These are phyloP conservation scores for Striga hermonthica DNA, from an alignment of 305 asterid genomes.

Conservation along the genomic window DNA sequence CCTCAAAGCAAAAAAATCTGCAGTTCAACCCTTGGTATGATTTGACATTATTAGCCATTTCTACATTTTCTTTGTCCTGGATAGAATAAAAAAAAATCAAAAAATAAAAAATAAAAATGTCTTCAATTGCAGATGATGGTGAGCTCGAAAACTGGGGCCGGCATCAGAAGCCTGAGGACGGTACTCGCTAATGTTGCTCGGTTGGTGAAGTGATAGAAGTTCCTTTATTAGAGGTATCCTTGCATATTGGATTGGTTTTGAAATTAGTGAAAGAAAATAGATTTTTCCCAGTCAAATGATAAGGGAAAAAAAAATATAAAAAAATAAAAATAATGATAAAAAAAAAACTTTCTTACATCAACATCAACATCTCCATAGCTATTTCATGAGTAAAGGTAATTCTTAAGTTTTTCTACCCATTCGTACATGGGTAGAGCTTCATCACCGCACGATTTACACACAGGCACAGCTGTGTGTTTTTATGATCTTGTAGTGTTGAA, in stretches of 20 bases:
- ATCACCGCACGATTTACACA: too few relatives aligned
- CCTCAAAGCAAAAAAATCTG: slow-evolving; percentile 75
- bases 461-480: too few relatives aligned
- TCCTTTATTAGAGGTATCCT: slow-evolving; percentile 28
- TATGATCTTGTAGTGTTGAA: too few relatives aligned
- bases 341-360: too few relatives aligned
- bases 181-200: slow-evolving; percentile 78
- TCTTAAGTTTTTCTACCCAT: too few relatives aligned
- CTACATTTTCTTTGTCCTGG: slow-evolving; percentile 8
- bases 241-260: slow-evolving; percentile 20
- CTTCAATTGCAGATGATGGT: slow-evolving; percentile 75
- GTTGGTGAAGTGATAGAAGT: slow-evolving; percentile 44
- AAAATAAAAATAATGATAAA: too few relatives aligned
- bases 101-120: slow-evolving; percentile 10
- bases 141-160: slow-evolving; percentile 95
- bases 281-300: too few relatives aligned
- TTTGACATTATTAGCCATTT: slow-evolving; percentile 18
- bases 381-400: too few relatives aligned
- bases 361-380: too few relatives aligned
- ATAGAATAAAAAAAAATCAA: too few relatives aligned
- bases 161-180: slow-evolving; percentile 84
- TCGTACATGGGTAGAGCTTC: too few relatives aligned
- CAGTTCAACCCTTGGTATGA: slow-evolving; percentile 84
- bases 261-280: slow-evolving; percentile 5
- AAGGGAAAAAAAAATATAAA: too few relatives aligned